These are phyloP conservation scores for Lenzites betulinus DNA, from an alignment of 768 basidiomycete species.

Conservation along the genomic window DNA sequence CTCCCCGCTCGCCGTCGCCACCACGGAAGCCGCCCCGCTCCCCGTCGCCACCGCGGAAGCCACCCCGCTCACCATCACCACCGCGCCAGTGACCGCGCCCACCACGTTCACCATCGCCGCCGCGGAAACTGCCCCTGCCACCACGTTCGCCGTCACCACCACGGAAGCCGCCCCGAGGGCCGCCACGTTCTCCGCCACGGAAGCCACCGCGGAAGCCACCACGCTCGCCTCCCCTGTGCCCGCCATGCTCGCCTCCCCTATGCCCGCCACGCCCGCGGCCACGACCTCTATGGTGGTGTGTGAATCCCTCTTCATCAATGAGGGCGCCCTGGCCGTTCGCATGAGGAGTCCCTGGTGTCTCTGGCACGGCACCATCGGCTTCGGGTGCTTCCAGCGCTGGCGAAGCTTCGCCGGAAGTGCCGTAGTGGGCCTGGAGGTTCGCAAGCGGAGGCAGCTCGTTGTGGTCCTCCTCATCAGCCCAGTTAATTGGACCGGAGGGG, in stretches of 20 bases:
- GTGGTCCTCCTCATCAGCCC: constrained; percentile 85
- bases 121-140: constrained; percentile 28
- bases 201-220: constrained; percentile 31
- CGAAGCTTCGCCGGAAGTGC: constrained; percentile 70
- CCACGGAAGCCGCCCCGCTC: background rate
- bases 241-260: constrained; percentile 33
- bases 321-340: constrained; percentile 28
- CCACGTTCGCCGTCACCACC: constrained; percentile 33
- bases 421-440: constrained; percentile 74
- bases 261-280: constrained; percentile 36
- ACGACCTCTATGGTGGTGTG: constrained; percentile 35
- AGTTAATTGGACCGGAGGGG: constrained; percentile 56
- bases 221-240: constrained; percentile 32
- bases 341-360: constrained; percentile 26
- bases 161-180: constrained; percentile 18
- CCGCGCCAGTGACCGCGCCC: constrained; percentile 28
- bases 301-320: constrained; percentile 66
- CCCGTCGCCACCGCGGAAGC: constrained; percentile 18
- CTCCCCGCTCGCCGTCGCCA: constrained; percentile 29
- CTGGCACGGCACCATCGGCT: constrained; percentile 32
- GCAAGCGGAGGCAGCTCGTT: constrained; percentile 77
- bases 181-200: constrained; percentile 26
- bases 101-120: constrained; percentile 34
- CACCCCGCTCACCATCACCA: constrained; percentile 20
- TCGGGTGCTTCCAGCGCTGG: constrained; percentile 48